Base-by-base conservation (phyloP, 1,139 yeast species). In the Entelexis paramagnoliae region DNA sequence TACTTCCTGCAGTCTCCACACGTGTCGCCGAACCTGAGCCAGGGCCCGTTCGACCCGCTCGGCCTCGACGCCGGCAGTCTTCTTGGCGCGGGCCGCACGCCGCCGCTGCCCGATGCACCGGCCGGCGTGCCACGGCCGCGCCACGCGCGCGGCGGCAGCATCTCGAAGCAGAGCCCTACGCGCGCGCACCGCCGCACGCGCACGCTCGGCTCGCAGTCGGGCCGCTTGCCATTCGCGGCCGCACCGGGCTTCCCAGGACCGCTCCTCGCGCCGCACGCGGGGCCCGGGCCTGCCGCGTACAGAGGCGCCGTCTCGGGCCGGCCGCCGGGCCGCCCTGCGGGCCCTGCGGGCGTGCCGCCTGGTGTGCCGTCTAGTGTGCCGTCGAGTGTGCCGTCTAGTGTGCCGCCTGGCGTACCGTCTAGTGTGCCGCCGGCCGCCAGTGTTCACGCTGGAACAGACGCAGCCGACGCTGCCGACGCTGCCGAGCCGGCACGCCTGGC, bases 1-100 rank as follows among this genome's bases (percentile, higher is more conserved):
- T 52, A 52, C 48, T 53, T 53, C 34, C 38, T 52, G 19, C 56
- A 53, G 36, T 40, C 48, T 14, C 54, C 54, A 11, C 42, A 38
- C 16, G 24, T 32, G 3, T 46, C 55, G 22, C 54, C 55, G 2
- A 33, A 28, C 46, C 20, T 51, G 32, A 28, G 41, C 29, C 35
- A 32, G 17, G 46, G 35, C 28, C 19, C 14, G 11, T 30, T 42
- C n/a, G 46, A 30, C 26, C 46, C 35, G 13, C n/a, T 42, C 7
- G 36, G 46, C 17, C 19, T 30, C 4, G 36, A 10, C 35, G 36
- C 36, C 6, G 16, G 43, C 33, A 40, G 16, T 17, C 3, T 17
- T 6, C 34, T 17, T 3, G 34, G 34, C 10, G n/a, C n/a, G 13
- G 11, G 34, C 33, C 19, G 17, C n/a, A 11, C 36, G 13, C 8